Base-by-base conservation (phyloP, 2,329 filamentous ascomycete species). In the Xylaria sp. region DNA sequence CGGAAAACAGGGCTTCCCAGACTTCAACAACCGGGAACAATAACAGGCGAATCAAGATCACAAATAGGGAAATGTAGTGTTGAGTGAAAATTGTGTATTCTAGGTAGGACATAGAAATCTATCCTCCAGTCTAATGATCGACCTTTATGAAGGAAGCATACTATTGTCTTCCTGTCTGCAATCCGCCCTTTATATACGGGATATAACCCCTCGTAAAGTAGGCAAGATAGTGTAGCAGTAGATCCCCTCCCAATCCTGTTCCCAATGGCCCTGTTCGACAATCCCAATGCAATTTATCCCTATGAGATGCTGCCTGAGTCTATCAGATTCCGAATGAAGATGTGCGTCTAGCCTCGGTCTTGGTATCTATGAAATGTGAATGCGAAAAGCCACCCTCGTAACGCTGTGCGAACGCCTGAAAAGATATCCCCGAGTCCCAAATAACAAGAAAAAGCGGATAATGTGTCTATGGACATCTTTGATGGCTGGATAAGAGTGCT, bases 271-370 rank as follows among this genome's bases (percentile, higher is more conserved):
- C 44, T 35, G 40, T 51, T 29, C 21, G 25, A 50, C 35, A 55
- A 61, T 61, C 21, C 66, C 35, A 60, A 61, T 69, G 58, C 58
- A 59, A 62, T n/a, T 42, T 59, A 18, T 35, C 66, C 66, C 58
- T 66, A 62, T 65, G 32, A 53, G 58, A 62, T 68, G 61, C 55
- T 60, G 25, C 42, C 60, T 58, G 42, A 68, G 48, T 65, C 66
- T 68, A 65, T 65, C 66, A 53, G 48, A 61, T 61, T 29, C 5
- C 58, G 57, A 68, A 65, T 65, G 35, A 23, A 51, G 61, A 57
- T 51, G 53, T 62, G 63, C 58, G 53, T 69, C 66, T 62, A 69
- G 66, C 66, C 47, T 58, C 58, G 42, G 64, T 67, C 27, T 57
- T 64, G 63, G 64, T 67, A 69, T 63, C 60, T 67, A 60, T 63